Evolutionary conservation across 257 asterid species (phyloP).

Genomic region (Coffea eugenioides): DNA sequence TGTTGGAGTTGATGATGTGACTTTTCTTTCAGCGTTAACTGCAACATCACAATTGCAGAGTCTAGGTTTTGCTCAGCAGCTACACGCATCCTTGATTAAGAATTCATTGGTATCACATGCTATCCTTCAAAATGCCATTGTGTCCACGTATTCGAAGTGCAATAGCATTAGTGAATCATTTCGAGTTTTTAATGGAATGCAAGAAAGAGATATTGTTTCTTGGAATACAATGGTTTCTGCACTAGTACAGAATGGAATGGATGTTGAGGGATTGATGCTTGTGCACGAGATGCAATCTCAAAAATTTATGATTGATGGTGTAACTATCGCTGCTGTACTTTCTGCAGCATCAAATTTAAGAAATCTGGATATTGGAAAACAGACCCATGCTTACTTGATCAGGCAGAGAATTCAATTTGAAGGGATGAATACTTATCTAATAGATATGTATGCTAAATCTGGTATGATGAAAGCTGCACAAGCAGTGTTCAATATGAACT

Average conservation of each 20-base stretch:
- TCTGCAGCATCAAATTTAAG: conserved; percentile 78
- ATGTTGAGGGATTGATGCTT: conserved; percentile 72
- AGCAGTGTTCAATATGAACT: conserved; percentile 35
- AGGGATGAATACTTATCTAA: conserved; percentile 74
- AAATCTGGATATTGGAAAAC: conserved; percentile 53
- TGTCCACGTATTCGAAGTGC: conserved; percentile 68
- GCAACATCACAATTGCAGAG: conserved; percentile 68
- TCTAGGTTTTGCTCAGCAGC: conserved; percentile 48
- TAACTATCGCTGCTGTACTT: conserved; percentile 65
- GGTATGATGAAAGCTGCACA: conserved; percentile 52
- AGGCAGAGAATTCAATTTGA: conserved; percentile 54
- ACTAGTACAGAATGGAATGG: conserved; percentile 60
- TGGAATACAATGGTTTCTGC: conserved; percentile 82
- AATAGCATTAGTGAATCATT: conserved; percentile 45
- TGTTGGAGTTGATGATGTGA: conserved; percentile 52
- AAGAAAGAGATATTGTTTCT: conserved; percentile 64
- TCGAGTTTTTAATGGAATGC: conserved; percentile 53
- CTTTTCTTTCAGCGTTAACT: conserved; percentile 55
- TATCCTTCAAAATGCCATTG: conserved; percentile 47
- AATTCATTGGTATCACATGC: conserved; percentile 40
- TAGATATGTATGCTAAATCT: conserved; percentile 75
- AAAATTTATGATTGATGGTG: conserved; percentile 49
- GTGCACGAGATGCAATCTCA: conserved; percentile 64
- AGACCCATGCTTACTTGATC: conserved; percentile 64
- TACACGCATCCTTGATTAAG: conserved; percentile 61